Conservation (phyloP, 2,329 filamentous ascomycete genomes). For the Penicillium aurantiogriseum region DNA sequence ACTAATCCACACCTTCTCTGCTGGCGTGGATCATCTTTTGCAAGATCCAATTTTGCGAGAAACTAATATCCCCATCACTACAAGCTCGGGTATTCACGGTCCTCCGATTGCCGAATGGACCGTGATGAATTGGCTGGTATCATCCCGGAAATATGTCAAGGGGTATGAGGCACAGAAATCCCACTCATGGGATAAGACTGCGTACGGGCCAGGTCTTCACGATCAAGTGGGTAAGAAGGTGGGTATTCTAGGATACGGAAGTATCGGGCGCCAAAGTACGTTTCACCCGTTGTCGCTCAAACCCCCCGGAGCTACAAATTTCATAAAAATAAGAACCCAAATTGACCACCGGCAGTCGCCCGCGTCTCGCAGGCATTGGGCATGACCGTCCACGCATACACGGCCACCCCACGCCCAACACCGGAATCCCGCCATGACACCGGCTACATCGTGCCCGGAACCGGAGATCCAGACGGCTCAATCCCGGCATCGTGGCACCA, state of each 20-base stretch:
- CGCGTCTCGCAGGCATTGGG: slow-evolving; percentile 63
- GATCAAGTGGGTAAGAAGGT: slow-evolving; percentile 60
- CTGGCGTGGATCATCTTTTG: slow-evolving; percentile 56
- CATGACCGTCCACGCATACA: slow-evolving; percentile 73
- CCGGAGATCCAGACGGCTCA: slow-evolving; percentile 58
- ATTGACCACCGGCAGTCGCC: slow-evolving; percentile 42
- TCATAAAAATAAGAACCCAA: not conserved
- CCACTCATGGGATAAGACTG: slow-evolving; percentile 49
- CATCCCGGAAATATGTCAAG: slow-evolving; percentile 54
- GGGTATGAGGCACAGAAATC: slow-evolving; percentile 59
- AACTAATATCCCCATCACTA: slow-evolving; percentile 55
- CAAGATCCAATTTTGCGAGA: slow-evolving; percentile 54
- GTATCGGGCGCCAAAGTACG: slow-evolving; percentile 60
- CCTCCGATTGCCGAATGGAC: slow-evolving; percentile 68
- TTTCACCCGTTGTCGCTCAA: not conserved
- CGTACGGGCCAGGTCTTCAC: slow-evolving; percentile 32
- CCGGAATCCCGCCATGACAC: slow-evolving; percentile 62
- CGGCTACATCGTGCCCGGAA: slow-evolving; percentile 67
- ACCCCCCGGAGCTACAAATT: not conserved
- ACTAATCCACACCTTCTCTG: slow-evolving; percentile 58
- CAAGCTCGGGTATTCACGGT: slow-evolving; percentile 57
- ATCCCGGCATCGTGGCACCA: slow-evolving; percentile 59
- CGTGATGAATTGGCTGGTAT: slow-evolving; percentile 60
- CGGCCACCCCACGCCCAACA: slow-evolving; percentile 65
- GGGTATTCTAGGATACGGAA: slow-evolving; percentile 62